Evolutionary conservation across 1,284 basidiomycete species (phyloP).

Genomic region (Flammula alnicola): DNA sequence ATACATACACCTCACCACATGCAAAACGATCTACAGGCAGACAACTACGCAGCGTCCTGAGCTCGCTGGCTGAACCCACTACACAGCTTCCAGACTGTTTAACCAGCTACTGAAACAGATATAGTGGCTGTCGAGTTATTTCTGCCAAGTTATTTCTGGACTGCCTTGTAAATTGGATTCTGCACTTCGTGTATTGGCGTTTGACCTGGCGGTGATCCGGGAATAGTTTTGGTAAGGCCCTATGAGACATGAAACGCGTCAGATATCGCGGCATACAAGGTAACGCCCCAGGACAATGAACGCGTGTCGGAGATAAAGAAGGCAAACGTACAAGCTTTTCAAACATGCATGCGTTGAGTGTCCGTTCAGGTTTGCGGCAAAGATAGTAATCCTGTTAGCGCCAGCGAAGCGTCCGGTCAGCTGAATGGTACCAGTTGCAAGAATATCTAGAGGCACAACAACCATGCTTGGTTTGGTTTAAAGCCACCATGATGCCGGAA

Average conservation of each 20-base stretch:
- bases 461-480: not conserved
- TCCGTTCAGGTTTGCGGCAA: conserved; percentile 90
- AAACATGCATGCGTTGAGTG: conserved; percentile 95
- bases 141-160: conserved; percentile 77
- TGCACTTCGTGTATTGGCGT: conserved; percentile 90
- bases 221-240: conserved; percentile 93
- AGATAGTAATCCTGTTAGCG: conserved; percentile 81
- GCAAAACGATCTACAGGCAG: not conserved
- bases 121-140: too few species aligned
- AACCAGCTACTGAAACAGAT: too few species aligned
- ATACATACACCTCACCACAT: conserved; percentile 1
- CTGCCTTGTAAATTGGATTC: conserved; percentile 78
- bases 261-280: too few species aligned
- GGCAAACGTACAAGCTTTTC: conserved; percentile 82
- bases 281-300: not conserved
- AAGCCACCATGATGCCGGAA: not conserved
- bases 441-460: not conserved
- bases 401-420: conserved; percentile 4
- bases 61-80: too few species aligned
- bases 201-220: conserved; percentile 86
- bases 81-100: too few species aligned
- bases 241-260: too few species aligned
- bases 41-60: too few species aligned
- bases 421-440: not conserved
- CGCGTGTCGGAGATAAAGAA: not conserved